Evolutionary conservation across 495 filamentous ascomycete species (phyloP), one percentile per base, ranked within the genome.

Genomic region (Penicillium tannophilum): DNA sequence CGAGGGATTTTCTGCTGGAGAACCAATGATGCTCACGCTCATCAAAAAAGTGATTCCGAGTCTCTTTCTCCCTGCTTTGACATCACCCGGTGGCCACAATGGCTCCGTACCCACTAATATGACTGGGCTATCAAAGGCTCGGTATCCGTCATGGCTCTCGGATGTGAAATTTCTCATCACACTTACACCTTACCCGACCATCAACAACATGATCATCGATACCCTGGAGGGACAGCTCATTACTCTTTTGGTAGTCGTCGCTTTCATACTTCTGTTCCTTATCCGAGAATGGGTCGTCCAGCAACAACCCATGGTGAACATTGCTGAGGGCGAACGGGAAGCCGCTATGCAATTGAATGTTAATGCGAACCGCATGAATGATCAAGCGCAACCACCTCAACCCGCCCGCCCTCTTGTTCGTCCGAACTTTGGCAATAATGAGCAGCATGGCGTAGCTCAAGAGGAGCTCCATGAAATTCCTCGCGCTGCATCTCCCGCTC

Each of bases 241-340:
- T 59, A 97, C 93, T 8, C 72, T 96, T 1, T 76, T 93, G 14
- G 90, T 98, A 33, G 93, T 99, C 7, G 79, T 93, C 52, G 89
- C 87, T 47, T 98, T 98, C 70, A 96, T 99, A 52, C 75, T 99
- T 33, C 86, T 99, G 42, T 97, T 99, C 62, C 75, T 99, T 17
- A 97, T 99, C 51, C 81, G 94, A 17, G 94, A 99, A 74, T 99
- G 96, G 85, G 94, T 99, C 41, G 92, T 98, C 6, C 93, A 98
- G 66, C 94, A 98, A 68, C 95, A 97, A 67, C 93, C 92, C 10
- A 89, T 89, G 59, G 79, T 82, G 35, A 83, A 85, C 55, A 75
- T 86, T 46, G 78, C 73, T 19, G 68, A 87, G 73, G 73, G 84
- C 65, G 73, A 84, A 64, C 63, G 78, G 28, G 72, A 82, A 57